A percentile compares a stretch with the other conserved stretches of the same genome.
Conservation (phyloP, 1,284 basidiomycete genomes). For the Boletus subluridellus region DNA sequence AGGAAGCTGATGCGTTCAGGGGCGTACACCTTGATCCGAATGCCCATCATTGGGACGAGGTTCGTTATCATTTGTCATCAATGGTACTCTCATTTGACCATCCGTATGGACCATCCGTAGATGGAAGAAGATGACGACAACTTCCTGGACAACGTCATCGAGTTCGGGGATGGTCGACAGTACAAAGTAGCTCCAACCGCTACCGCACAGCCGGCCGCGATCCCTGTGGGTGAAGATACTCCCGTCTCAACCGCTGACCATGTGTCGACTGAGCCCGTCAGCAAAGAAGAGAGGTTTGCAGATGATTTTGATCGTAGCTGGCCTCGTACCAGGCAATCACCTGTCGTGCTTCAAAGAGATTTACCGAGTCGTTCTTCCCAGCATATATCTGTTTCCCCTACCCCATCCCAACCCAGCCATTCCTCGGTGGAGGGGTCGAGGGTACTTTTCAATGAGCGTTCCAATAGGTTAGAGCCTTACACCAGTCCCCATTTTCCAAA, state of each 20-base stretch:
- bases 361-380: constrained; percentile 37
- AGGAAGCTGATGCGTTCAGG: constrained; percentile 87
- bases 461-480: constrained; percentile 79
- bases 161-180: constrained; percentile 88
- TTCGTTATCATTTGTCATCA: constrained; percentile 40
- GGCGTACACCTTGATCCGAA: constrained; percentile 90
- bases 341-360: constrained; percentile 42
- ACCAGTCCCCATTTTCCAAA: constrained; percentile 40
- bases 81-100: constrained; percentile 8
- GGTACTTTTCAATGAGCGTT: constrained; percentile 87
- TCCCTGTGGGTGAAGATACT: constrained; percentile 18
- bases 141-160: constrained; percentile 84
- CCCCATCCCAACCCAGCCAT: constrained; percentile 41
- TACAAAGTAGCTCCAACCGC: constrained; percentile 70
- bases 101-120: constrained; percentile 34
- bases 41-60: constrained; percentile 94
- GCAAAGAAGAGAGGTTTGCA: constrained; percentile 74
- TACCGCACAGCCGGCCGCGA: constrained; percentile 25
- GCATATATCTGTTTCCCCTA: constrained; percentile 33
- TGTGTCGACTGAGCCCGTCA: constrained; percentile 37
- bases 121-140: constrained; percentile 91
- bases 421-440: constrained; percentile 56
- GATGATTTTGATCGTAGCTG: constrained; percentile 93
- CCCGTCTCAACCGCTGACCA: constrained; percentile 24
- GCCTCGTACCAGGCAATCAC: constrained; percentile 63